Evolutionary conservation across 306 rosid genomes (phyloP), one percentile per base, ranked within the genome.

Genomic region (Prunus mume): DNA sequence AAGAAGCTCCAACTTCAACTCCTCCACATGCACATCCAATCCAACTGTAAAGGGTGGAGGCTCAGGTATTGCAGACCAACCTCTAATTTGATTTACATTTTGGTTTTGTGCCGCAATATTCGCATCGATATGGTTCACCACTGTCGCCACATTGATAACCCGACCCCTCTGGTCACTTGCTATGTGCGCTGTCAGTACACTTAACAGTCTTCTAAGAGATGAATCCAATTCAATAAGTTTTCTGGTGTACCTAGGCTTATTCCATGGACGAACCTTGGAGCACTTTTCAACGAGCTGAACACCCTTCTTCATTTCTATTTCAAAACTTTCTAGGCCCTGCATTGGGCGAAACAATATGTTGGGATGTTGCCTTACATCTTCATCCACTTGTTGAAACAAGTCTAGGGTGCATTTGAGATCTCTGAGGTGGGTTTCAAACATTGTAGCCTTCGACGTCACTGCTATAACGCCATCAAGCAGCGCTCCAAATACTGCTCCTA

Each of bases 1-100:
- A 2, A 87, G 72, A 67, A 88, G 80, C 81, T 51, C 60, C 47
- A 27, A 4, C 87, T 90, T 90, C 78, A 91, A 50, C 19, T 87
- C 87, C 62, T 34, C 60, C 72, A 91, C 15, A 66, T 77, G 85
- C 69, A 38, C 73, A 25, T 87, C 92, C 79, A 91, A 76, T 18
- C 92, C 93, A 61, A 87, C 89, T 3, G 43, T 17, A 49, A 69
- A 30, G 2, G 22, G 9, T 14, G 57, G 73, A 24, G 8, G 73
- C 15, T 68, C 56, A 68, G 72, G 72, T 5, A 68, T 81, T 0
- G 79, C 63, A 68, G 5, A 22, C 32, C 34, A 45, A 20, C 12
- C 71, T 46, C 5, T 27, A 43, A 67, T 45, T 12, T 51, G 51
- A 47, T 47, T 9, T 47, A 9, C 19, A 51, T 13, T 54, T 84